Percentiles rank a stretch among this genome's conserved stretches.
Evolutionary conservation across 2,329 filamentous ascomycete species (phyloP).

Genomic region (Fusarium longipes): DNA sequence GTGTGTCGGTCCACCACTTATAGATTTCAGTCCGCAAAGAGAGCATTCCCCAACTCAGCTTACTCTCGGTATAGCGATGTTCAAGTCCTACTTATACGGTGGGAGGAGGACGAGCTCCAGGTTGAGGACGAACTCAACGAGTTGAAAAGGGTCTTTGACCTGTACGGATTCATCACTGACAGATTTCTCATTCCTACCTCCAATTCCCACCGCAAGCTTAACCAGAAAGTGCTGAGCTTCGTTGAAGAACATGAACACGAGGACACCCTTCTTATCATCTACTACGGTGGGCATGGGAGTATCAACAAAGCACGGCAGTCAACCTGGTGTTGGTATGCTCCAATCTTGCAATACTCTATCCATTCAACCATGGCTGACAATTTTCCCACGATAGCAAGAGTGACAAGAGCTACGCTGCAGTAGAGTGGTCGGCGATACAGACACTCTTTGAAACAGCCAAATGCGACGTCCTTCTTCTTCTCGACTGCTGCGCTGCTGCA

Average conservation of each 20-base stretch:
- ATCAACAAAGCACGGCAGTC: constrained; percentile 46
- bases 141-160: constrained; percentile 34
- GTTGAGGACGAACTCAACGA: constrained; percentile 43
- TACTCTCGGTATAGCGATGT: constrained; percentile 46
- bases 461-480: constrained; percentile 43
- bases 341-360: background rate
- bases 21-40: constrained; percentile 34
- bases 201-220: constrained; percentile 44
- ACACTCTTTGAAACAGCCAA: constrained; percentile 45
- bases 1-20: constrained; percentile 4
- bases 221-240: constrained; percentile 40
- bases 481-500: constrained; percentile 45
- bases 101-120: constrained; percentile 46
- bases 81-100: constrained; percentile 42
- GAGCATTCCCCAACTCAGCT: constrained; percentile 43
- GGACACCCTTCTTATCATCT: constrained; percentile 44
- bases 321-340: constrained; percentile 44
- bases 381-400: constrained; percentile 31
- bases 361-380: constrained; percentile 22
- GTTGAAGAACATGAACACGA: constrained; percentile 45
- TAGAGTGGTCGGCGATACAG: constrained; percentile 47
- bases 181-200: constrained; percentile 42
- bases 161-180: constrained; percentile 40
- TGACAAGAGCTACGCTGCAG: constrained; percentile 42
- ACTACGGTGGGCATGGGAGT: constrained; percentile 43